phyloP scores from a whole-genome alignment of 2,329 filamentous ascomycete genomes.

The Verticillium dahliae region DNA sequence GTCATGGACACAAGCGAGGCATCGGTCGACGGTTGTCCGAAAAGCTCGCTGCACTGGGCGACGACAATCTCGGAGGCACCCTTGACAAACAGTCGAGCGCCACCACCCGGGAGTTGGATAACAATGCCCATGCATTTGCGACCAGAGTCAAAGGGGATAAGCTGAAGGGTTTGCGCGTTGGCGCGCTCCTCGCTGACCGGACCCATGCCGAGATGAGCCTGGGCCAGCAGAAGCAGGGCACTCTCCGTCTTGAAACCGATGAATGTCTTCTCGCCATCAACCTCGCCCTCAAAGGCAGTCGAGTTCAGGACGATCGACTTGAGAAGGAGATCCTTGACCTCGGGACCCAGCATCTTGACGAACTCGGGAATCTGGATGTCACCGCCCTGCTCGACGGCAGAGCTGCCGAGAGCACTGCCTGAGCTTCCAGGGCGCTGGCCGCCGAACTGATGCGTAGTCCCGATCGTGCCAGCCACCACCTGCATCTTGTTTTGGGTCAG shows the following conservation, averaged over 20 bases:
- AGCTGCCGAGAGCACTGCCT: slow-evolving; percentile 5
- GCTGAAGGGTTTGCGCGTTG: slow-evolving; percentile 51
- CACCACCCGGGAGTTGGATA: slow-evolving; percentile 41
- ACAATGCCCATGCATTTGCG: slow-evolving; percentile 67
- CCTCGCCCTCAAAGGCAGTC: slow-evolving; percentile 69
- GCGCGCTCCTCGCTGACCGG: slow-evolving; percentile 58
- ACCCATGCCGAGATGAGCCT: slow-evolving; percentile 60
- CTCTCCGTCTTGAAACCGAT: slow-evolving; percentile 77
- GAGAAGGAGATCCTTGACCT: slow-evolving; percentile 46
- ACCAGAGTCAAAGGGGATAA: slow-evolving; percentile 70
- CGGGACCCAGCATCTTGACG: slow-evolving; percentile 33
- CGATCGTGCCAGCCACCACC: slow-evolving; percentile 54
- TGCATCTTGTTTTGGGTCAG: slow-evolving; percentile 65
- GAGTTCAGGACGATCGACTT: slow-evolving; percentile 61
- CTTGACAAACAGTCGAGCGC: slow-evolving; percentile 53
- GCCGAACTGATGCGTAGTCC: slow-evolving; percentile 49
- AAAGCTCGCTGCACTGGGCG: slow-evolving; percentile 43
- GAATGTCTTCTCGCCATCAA: slow-evolving; percentile 59
- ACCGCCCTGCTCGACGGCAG: slow-evolving; percentile 16
- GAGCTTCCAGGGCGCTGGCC: slow-evolving; percentile 22
- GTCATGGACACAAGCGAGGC: slow-evolving; percentile 36
- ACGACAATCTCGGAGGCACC: slow-evolving; percentile 61
- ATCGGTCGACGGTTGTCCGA: slow-evolving; percentile 42
- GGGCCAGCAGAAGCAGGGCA: slow-evolving; percentile 63
- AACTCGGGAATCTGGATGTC: slow-evolving; percentile 38